Evolutionary conservation across 2,329 filamentous ascomycete species (phyloP).

Genomic region (Fusarium multiceps): DNA sequence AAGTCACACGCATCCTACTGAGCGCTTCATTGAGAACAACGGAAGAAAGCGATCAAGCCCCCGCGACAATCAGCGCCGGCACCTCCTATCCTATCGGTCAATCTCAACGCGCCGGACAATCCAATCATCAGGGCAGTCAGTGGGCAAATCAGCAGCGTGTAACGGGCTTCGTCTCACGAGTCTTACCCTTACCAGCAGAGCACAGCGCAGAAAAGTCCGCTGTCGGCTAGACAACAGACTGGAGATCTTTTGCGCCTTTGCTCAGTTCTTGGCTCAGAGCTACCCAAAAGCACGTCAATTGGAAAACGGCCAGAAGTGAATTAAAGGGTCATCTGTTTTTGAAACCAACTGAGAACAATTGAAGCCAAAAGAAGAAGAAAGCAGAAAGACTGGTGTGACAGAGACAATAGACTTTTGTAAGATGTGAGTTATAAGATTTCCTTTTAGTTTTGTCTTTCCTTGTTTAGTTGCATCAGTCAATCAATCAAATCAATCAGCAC

Average conservation of each 20-base stretch:
- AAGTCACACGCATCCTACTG: background rate
- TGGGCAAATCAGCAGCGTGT: slow-evolving; percentile 24
- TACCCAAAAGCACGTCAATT: slow-evolving; percentile 10
- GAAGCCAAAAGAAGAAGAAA: background rate
- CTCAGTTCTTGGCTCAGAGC: slow-evolving; percentile 16
- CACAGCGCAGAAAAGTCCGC: background rate
- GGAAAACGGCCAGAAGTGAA: slow-evolving; percentile 19
- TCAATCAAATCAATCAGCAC: background rate
- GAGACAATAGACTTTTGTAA: slow-evolving; percentile 25
- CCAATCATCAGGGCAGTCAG: slow-evolving; percentile 12
- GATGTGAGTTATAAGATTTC: slow-evolving; percentile 40
- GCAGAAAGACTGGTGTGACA: slow-evolving; percentile 14
- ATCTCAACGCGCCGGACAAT: slow-evolving; percentile 28
- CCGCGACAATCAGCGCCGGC: slow-evolving; percentile 22
- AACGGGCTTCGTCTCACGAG: slow-evolving; percentile 19
- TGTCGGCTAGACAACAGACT: slow-evolving; percentile 4
- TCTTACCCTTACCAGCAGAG: background rate
- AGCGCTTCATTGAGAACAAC: background rate
- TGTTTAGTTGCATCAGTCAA: slow-evolving; percentile 9
- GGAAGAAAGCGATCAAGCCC: slow-evolving; percentile 10
- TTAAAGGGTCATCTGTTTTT: slow-evolving; percentile 1
- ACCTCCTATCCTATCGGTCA: slow-evolving; percentile 35
- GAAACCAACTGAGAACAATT: background rate
- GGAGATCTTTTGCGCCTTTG: slow-evolving; percentile 5
- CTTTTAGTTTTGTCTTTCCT: slow-evolving; percentile 16